Base-by-base conservation (phyloP, 2,329 filamentous ascomycete species). In the Aspergillus ochraceus region DNA sequence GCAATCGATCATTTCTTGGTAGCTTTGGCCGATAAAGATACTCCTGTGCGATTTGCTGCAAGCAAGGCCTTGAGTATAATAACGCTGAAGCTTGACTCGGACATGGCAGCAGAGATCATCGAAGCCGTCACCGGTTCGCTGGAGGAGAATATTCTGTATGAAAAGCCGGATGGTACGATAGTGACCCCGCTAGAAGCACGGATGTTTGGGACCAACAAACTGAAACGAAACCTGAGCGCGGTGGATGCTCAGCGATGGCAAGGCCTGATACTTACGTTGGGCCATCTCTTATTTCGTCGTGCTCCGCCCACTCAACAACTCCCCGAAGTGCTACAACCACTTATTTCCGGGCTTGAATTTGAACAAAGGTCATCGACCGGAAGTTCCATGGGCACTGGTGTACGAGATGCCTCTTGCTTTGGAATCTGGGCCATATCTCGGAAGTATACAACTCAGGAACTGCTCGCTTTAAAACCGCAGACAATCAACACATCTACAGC, bases 361-460 rank as follows among this genome's bases (percentile, higher is more conserved):
- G 93, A 99, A 74, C 92, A 97, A 70, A 85, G 93, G 60, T 90
- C 89, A 50, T 86, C 91, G 0, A 92, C 91, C 3, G 94, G 95
- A n/a, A 87, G 85, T 12, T 93, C 91, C 3, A 82, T 94, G 11
- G 95, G 95, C 2, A 89, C 91, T 1, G 97, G 96, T 67, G 93
- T 99, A 17, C 87, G 95, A 51, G 95, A 99, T 78, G 94, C 95
- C 12, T 92, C 95, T 3, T 97, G 93, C 73, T 99, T 98, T 73
- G 95, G 95, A 6, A 89, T 98, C 24, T 99, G 95, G 95, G 90
- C 93, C 1, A 75, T 98, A 8, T 91, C 94, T 22, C 85, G 95
- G 57, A 88, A 94, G 57, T 99, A 98, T 69, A 88, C 86, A 1
- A 97, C 92, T 0, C 71, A 80, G 0, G 94, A 98, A 73, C 82